Evolutionary conservation across 2,329 filamentous ascomycete genomes (phyloP).

Genomic region (Bipolaris cookei): DNA sequence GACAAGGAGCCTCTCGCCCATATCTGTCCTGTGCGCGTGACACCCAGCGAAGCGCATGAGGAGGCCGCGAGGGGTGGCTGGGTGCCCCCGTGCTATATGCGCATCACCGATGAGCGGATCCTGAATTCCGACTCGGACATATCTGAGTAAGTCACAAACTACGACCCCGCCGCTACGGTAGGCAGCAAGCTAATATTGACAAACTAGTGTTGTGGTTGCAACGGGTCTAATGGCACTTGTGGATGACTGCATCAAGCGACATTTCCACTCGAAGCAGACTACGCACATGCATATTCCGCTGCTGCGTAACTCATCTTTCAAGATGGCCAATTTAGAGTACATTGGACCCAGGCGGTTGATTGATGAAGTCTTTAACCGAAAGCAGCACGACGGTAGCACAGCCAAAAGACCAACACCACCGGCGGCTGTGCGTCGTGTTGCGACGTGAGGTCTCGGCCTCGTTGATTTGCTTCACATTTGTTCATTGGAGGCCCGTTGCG

Average conservation of each 20-base stretch:
- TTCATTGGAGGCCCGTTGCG: constrained; percentile 19
- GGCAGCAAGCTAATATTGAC: constrained; percentile 24
- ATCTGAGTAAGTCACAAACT: constrained; percentile 73
- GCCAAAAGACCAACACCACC: constrained; percentile 37
- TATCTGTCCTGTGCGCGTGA: constrained; percentile 80
- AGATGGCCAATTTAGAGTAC: constrained; percentile 64
- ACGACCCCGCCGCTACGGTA: neutral
- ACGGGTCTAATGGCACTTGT: constrained; percentile 89
- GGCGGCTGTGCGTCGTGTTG: constrained; percentile 34
- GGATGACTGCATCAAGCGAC: constrained; percentile 86
- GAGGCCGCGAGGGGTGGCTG: constrained; percentile 83
- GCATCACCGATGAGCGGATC: constrained; percentile 78
- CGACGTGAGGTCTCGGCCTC: constrained; percentile 19
- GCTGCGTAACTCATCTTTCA: constrained; percentile 57
- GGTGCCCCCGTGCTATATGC: constrained; percentile 89
- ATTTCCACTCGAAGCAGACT: constrained; percentile 67
- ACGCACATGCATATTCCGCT: constrained; percentile 61
- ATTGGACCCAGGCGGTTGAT: constrained; percentile 67
- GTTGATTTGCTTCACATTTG: constrained; percentile 21
- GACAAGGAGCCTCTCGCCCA: constrained; percentile 72
- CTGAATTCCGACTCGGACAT: constrained; percentile 76
- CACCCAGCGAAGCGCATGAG: constrained; percentile 70
- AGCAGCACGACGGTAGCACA: constrained; percentile 24
- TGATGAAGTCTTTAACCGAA: constrained; percentile 67
- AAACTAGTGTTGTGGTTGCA: constrained; percentile 77